Evolutionary conservation across 2,329 filamentous ascomycete species (phyloP).

Genomic region (Clarireedia hainanense): DNA sequence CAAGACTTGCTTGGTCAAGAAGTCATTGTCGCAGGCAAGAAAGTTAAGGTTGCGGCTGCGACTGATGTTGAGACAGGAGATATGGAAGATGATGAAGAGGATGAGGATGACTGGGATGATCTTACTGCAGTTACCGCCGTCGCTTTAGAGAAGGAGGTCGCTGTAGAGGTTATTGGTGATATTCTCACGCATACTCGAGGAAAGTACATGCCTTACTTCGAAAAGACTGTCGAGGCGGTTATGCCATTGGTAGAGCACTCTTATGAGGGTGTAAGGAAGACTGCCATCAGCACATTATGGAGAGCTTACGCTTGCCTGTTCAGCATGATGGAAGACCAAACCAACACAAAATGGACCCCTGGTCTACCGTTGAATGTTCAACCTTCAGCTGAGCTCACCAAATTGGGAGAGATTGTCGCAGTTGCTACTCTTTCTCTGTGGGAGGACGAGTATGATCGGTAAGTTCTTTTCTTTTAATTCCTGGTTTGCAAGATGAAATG

Average conservation of each 20-base stretch:
- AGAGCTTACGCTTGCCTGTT: conserved; percentile 88
- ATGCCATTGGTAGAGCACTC: conserved; percentile 76
- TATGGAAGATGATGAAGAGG: conserved; percentile 59
- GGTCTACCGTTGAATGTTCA: conserved; percentile 77
- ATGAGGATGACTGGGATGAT: conserved; percentile 79
- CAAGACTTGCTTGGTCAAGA: conserved; percentile 68
- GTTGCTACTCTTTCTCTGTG: conserved; percentile 78
- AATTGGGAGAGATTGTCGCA: conserved; percentile 80
- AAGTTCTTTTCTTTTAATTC: conserved; percentile 40
- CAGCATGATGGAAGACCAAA: conserved; percentile 73
- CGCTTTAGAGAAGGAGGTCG: conserved; percentile 94
- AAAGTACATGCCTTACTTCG: conserved; percentile 74
- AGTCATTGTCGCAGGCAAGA: conserved; percentile 73
- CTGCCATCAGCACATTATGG: conserved; percentile 85
- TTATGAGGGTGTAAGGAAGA: conserved; percentile 91
- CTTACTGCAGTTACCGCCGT: conserved; percentile 79
- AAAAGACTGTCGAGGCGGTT: conserved; percentile 78
- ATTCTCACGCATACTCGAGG: conserved; percentile 80
- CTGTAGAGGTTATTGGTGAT: conserved; percentile 89
- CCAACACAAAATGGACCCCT: conserved; percentile 77
- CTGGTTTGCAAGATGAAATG: conserved; percentile 41
- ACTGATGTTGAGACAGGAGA: conserved; percentile 54
- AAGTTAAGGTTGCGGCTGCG: conserved; percentile 68
- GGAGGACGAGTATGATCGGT: conserved; percentile 90
- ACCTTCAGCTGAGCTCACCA: conserved; percentile 70